Evolutionary conservation across 345 rosid species (phyloP).

Genomic region (Lepidium sativum): DNA sequence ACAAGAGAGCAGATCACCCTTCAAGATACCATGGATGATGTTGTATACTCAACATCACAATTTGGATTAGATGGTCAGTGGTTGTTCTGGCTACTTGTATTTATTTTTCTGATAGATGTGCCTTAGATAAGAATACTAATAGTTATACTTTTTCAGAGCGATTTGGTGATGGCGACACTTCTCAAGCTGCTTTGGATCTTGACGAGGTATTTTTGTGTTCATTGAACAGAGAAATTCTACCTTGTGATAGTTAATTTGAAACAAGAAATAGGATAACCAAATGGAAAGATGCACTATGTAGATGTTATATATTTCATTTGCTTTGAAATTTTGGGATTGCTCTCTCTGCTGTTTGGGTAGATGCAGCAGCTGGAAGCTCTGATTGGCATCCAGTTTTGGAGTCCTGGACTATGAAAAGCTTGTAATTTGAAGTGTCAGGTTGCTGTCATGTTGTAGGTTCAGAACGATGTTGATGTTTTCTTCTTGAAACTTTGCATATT

Average conservation of each 20-base stretch:
- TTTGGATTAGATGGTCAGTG: slow-evolving; percentile 95
- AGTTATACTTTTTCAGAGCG: slow-evolving; percentile 53
- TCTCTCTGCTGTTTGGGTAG: slow-evolving; percentile 1
- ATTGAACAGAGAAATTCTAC: neutral
- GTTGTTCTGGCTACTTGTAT: slow-evolving; percentile 4
- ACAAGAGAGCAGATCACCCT: slow-evolving; percentile 97
- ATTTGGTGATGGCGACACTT: slow-evolving; percentile 95
- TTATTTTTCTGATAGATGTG: slow-evolving; percentile 4
- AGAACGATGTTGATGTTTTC: neutral
- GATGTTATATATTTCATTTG: neutral
- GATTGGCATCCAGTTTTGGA: slow-evolving; percentile 12
- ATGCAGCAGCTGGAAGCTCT: slow-evolving; percentile 6
- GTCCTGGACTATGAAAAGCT: neutral
- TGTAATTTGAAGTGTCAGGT: slow-evolving; percentile 3
- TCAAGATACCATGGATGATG: slow-evolving; percentile 96
- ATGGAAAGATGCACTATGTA: neutral
- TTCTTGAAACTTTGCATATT: slow-evolving; percentile 10
- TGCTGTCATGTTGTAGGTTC: neutral
- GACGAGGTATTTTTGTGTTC: slow-evolving; percentile 58
- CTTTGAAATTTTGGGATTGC: neutral
- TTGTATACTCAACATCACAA: slow-evolving; percentile 84
- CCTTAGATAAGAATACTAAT: neutral
- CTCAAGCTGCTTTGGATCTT: slow-evolving; percentile 85
- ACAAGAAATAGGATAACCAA: slow-evolving; percentile 1
- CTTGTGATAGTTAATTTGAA: slow-evolving; percentile 1